Conservation (phyloP, 495 filamentous ascomycete genomes). For the Bombardia bombarda region DNA sequence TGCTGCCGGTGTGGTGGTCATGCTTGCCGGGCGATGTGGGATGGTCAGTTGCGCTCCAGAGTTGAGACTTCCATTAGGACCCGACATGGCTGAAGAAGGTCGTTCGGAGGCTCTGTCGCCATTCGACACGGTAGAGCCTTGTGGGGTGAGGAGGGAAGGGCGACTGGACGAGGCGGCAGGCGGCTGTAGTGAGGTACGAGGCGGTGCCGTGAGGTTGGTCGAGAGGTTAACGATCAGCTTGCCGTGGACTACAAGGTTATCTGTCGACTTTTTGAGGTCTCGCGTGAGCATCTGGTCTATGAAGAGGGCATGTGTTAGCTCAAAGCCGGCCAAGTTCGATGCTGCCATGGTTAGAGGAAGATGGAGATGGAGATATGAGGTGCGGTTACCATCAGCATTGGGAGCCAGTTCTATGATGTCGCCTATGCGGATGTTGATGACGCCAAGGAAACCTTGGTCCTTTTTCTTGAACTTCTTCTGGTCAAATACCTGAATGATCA, state of each 20-base stretch:
- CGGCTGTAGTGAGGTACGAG: constrained; percentile 18
- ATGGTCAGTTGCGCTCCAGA: constrained; percentile 22
- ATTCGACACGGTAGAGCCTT: constrained; percentile 27
- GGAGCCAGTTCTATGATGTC: constrained; percentile 83
- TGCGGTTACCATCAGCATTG: constrained; percentile 93
- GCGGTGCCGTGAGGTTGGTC: constrained; percentile 61
- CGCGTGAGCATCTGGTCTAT: constrained; percentile 89
- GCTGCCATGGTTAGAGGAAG: constrained; percentile 23
- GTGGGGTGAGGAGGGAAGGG: constrained; percentile 31
- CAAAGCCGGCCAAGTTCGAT: background rate
- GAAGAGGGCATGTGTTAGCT: constrained; percentile 5
- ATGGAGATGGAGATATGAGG: too few relatives aligned
- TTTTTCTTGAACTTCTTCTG: constrained; percentile 99
- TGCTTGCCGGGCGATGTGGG: constrained; percentile 29
- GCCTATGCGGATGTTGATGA: constrained; percentile 93
- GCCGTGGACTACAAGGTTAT: constrained; percentile 95
- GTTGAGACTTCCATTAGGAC: constrained; percentile 27
- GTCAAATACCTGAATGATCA: constrained; percentile 97
- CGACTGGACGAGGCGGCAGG: constrained; percentile 28
- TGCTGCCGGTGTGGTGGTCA: constrained; percentile 25
- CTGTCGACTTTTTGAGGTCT: constrained; percentile 95
- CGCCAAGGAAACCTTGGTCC: constrained; percentile 96
- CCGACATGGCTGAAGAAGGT: constrained; percentile 39
- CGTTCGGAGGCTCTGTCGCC: constrained; percentile 27
- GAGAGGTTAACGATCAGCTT: constrained; percentile 95